Evolutionary conservation across 768 basidiomycete species (phyloP).

Genomic region (Neoboletus brunneissimus): DNA sequence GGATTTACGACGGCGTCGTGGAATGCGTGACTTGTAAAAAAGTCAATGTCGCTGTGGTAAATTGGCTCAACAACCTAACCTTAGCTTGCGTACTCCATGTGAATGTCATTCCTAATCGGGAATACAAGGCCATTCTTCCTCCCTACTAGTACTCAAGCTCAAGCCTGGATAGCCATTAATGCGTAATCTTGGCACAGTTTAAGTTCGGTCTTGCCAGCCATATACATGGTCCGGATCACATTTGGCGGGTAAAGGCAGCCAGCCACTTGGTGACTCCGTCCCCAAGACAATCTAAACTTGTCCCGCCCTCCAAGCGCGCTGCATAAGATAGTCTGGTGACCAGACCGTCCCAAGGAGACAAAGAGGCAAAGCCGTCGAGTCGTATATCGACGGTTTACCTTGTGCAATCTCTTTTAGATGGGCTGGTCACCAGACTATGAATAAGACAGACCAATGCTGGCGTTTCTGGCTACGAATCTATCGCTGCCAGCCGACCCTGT

Average conservation of each 20-base stretch:
- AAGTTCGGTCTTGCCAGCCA: neutral
- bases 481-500: neutral
- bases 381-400: too few relatives aligned
- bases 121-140: neutral
- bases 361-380: too few relatives aligned
- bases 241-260: neutral
- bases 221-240: neutral
- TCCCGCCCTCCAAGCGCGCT: neutral
- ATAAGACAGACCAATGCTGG: neutral
- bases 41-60: slow-evolving; percentile 13
- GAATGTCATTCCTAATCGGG: slow-evolving; percentile 16
- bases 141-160: neutral
- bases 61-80: slow-evolving; percentile 16
- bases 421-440: too few relatives aligned
- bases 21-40: slow-evolving; percentile 14
- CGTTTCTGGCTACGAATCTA: neutral
- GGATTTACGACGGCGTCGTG: slow-evolving; percentile 9
- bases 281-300: neutral
- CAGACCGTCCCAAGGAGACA: too few relatives aligned
- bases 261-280: neutral
- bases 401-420: too few relatives aligned
- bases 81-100: slow-evolving; percentile 26
- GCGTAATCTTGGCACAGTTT: neutral
- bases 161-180: neutral
- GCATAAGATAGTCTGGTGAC: neutral